These are phyloP conservation scores for Mortierella sp. DNA, from an alignment of 371 early-diverging fungal genomes.

Conservation along the genomic window DNA sequence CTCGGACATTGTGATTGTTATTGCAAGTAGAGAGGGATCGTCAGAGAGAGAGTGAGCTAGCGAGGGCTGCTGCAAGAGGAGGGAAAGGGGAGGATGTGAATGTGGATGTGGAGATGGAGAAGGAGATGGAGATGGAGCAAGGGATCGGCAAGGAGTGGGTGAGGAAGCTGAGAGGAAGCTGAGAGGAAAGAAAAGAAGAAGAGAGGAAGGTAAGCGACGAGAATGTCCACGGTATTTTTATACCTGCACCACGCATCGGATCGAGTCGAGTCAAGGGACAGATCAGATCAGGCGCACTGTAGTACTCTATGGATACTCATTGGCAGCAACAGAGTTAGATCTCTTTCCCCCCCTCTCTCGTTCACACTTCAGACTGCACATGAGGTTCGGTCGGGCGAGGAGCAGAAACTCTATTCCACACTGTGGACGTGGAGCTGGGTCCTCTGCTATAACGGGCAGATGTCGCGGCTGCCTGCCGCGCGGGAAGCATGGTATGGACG, in stretches of 20 bases:
- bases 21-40: background rate
- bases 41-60: background rate
- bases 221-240: background rate
- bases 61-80: background rate
- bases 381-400: background rate
- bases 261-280: background rate
- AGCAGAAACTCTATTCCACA: too few species aligned
- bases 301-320: too few species aligned
- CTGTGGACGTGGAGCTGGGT: too few species aligned
- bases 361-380: background rate
- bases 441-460: too few species aligned
- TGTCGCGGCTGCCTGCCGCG: too few species aligned
- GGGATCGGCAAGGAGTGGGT: background rate
- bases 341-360: too few species aligned
- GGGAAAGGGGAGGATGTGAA: background rate
- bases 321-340: too few species aligned
- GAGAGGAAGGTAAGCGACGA: background rate
- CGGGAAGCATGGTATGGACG: too few species aligned
- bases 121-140: background rate
- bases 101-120: background rate
- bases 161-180: background rate
- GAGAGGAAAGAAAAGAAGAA: background rate
- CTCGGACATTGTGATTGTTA: conserved; percentile 33
- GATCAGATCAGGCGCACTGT: conserved; percentile 1
- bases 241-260: background rate